phyloP scores from a whole-genome alignment of 139 green algal genomes.

The Asterochloris sp. region DNA sequence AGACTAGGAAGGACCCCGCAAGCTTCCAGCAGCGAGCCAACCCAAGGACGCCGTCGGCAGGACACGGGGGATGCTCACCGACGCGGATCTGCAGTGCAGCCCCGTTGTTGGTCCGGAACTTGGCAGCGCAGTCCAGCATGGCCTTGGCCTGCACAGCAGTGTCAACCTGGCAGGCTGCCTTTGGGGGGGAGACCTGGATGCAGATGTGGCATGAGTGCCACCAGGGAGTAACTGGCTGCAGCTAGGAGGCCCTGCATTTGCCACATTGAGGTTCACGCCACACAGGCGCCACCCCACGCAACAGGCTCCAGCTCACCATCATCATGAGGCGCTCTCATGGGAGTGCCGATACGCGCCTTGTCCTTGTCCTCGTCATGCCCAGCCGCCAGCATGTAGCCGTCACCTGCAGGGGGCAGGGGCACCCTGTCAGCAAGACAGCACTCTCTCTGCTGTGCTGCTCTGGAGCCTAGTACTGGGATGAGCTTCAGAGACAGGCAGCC shows the following conservation, averaged over 20 bases:
- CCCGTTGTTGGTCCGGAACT: background rate
- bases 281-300: background rate
- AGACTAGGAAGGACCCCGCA: background rate
- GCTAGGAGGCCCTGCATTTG: too few relatives aligned
- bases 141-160: background rate
- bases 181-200: too few relatives aligned
- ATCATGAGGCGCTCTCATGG: constrained; percentile 6
- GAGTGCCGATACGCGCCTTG: background rate
- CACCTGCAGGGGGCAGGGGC: background rate
- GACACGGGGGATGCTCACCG: background rate
- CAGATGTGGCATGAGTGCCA: too few relatives aligned
- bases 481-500: too few relatives aligned
- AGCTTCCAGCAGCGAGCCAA: background rate
- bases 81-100: constrained; percentile 36
- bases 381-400: constrained; percentile 35
- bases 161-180: constrained; percentile 7
- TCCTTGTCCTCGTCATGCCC: constrained; percentile 20
- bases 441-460: too few relatives aligned
- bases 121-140: too few relatives aligned
- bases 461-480: too few relatives aligned
- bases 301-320: constrained; percentile 16
- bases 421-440: too few relatives aligned
- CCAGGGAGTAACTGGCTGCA: too few relatives aligned
- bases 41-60: background rate
- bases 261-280: too few relatives aligned